Percentiles rank a stretch among this genome's conserved stretches.
Conservation (phyloP, 495 filamentous ascomycete species). For the Penicillium maclennaniae region DNA sequence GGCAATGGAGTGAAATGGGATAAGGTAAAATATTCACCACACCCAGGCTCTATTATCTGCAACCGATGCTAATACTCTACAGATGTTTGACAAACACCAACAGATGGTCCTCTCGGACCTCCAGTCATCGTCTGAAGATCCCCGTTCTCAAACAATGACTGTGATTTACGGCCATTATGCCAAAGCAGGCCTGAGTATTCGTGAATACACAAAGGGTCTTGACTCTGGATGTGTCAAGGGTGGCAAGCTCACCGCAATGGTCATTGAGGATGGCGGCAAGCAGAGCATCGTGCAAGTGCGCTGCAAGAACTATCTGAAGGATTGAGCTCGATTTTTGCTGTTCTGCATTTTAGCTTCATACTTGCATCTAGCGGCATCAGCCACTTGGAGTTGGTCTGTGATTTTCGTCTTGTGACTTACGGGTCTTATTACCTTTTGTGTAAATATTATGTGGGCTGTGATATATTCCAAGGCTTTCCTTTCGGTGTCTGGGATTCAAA, state of each 20-base stretch:
- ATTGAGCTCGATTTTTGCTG: neutral
- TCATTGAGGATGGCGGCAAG: conserved; percentile 55
- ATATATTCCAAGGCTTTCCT: too few relatives aligned
- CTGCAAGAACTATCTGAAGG: conserved; percentile 26
- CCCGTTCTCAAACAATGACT: conserved; percentile 38
- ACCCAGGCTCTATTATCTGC: neutral
- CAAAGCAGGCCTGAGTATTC: conserved; percentile 60
- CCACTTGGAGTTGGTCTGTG: neutral
- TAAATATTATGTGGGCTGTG: neutral
- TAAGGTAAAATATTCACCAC: conserved; percentile 45
- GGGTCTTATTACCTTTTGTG: neutral
- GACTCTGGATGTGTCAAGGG: conserved; percentile 80
- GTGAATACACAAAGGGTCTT: conserved; percentile 74
- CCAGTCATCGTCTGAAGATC: conserved; percentile 15
- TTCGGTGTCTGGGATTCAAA: neutral
- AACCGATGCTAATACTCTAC: neutral
- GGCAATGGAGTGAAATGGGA: conserved; percentile 63
- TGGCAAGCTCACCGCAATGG: conserved; percentile 67
- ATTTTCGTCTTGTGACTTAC: neutral
- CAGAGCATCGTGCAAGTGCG: conserved; percentile 35
- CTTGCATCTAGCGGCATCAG: neutral
- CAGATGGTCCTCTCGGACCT: conserved; percentile 26
- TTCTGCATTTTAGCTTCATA: neutral
- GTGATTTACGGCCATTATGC: conserved; percentile 89
- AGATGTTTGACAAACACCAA: conserved; percentile 60